Conservation (phyloP, 2,329 filamentous ascomycete genomes). For the Metarhizium album region DNA sequence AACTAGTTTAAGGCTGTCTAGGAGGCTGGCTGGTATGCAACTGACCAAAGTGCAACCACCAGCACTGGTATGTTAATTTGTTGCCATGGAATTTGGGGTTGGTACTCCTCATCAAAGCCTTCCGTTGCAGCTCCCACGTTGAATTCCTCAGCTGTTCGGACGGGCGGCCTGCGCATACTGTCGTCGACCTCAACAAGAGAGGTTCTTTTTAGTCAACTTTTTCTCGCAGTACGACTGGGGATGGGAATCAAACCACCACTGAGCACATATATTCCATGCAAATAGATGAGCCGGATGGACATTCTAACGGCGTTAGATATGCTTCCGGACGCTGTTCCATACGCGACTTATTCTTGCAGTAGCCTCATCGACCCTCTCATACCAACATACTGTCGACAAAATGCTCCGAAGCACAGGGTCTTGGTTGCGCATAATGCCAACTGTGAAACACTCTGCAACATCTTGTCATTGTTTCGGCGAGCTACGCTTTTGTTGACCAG, state of each 20-base stretch:
- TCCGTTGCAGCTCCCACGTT: not conserved
- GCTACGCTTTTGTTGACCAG: not conserved
- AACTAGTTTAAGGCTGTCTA: not conserved
- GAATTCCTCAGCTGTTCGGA: not conserved
- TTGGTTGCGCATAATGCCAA: not conserved
- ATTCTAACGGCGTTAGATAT: not conserved
- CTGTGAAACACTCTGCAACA: not conserved
- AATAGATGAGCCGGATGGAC: not conserved
- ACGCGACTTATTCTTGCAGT: not conserved
- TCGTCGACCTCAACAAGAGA: not conserved
- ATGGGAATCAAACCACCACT: not conserved
- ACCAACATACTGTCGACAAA: not conserved
- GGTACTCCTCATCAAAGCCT: not conserved
- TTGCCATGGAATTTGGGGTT: not conserved
- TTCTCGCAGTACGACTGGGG: not conserved
- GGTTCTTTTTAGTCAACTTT: not conserved
- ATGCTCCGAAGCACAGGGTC: not conserved
- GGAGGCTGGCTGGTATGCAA: not conserved
- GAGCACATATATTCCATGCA: not conserved
- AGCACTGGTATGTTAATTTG: not conserved
- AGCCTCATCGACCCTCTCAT: not conserved
- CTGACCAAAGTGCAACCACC: not conserved
- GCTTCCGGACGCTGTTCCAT: not conserved
- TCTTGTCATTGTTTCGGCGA: not conserved
- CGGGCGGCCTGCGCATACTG: not conserved